These are phyloP conservation scores for Speleostelium caveatum DNA, from an alignment of 78 protist genomes.

Conservation along the genomic window DNA sequence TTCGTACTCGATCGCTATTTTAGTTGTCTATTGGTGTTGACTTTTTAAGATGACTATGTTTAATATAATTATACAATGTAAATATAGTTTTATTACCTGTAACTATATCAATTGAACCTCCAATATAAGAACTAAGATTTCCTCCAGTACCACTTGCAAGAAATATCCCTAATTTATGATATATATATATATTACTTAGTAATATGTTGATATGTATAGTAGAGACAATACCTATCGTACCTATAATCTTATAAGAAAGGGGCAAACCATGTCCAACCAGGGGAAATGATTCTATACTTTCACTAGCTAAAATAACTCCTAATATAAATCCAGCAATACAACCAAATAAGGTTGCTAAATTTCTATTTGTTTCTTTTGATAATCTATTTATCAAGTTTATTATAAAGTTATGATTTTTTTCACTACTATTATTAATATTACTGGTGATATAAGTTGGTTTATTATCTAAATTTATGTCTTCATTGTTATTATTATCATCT, in stretches of 20 bases:
- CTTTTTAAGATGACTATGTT: neutral
- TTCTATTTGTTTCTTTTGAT: neutral
- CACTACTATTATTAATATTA: too few relatives aligned
- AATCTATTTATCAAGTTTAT: neutral
- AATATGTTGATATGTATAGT: too few relatives aligned
- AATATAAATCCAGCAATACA: neutral
- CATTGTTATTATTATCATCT: too few relatives aligned
- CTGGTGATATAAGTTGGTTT: too few relatives aligned
- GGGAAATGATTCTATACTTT: neutral
- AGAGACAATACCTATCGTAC: too few relatives aligned
- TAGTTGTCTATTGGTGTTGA: too few relatives aligned
- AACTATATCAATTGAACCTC: neutral
- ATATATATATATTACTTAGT: too few relatives aligned
- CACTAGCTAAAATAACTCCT: neutral
- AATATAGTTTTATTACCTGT: neutral
- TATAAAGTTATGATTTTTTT: too few relatives aligned
- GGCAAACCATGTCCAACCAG: neutral
- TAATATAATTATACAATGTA: too few relatives aligned
- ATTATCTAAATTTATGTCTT: too few relatives aligned
- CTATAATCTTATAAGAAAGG: neutral
- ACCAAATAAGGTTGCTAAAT: neutral
- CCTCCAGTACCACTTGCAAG: neutral
- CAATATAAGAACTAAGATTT: neutral
- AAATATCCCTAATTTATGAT: too few relatives aligned
- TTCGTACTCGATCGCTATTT: too few relatives aligned